A percentile compares a stretch with the other conserved stretches of the same genome.
These are phyloP conservation scores for Fusarium bactridioides DNA, from an alignment of 2,329 filamentous ascomycete genomes.

Conservation along the genomic window DNA sequence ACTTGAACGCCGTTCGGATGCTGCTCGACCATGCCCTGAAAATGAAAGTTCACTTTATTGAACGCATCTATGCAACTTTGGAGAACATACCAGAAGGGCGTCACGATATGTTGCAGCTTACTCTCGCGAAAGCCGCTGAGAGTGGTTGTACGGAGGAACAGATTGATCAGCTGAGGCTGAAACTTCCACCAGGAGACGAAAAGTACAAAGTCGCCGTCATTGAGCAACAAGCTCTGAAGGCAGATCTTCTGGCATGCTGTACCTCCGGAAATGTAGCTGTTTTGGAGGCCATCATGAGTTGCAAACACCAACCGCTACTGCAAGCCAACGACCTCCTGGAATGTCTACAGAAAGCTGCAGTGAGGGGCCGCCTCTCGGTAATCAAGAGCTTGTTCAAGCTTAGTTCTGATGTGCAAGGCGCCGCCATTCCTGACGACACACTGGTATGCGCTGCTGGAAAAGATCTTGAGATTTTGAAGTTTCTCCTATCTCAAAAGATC, in stretches of 20 bases:
- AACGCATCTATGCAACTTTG: not conserved
- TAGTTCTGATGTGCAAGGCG: not conserved
- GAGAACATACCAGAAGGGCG: not conserved
- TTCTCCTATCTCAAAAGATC: not conserved
- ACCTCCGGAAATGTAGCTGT: not conserved
- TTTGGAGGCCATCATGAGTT: not conserved
- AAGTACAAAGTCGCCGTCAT: not conserved
- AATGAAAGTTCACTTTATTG: not conserved
- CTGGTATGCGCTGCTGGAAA: not conserved
- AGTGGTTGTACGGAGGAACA: not conserved
- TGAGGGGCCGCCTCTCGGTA: not conserved
- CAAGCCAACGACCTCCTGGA: not conserved
- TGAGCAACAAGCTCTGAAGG: not conserved
- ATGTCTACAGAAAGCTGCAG: not conserved
- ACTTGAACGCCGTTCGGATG: not conserved
- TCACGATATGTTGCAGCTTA: not conserved
- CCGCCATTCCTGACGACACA: not conserved
- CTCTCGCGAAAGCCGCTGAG: not conserved
- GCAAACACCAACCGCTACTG: not conserved
- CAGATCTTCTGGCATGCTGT: not conserved
- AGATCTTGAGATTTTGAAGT: not conserved
- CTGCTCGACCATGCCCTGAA: not conserved
- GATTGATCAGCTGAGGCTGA: not conserved
- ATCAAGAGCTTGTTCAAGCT: not conserved
- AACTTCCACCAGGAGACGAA: not conserved